Evolutionary conservation across 805 yeast species (phyloP).

Genomic region (Saccharomycopsis sp.): DNA sequence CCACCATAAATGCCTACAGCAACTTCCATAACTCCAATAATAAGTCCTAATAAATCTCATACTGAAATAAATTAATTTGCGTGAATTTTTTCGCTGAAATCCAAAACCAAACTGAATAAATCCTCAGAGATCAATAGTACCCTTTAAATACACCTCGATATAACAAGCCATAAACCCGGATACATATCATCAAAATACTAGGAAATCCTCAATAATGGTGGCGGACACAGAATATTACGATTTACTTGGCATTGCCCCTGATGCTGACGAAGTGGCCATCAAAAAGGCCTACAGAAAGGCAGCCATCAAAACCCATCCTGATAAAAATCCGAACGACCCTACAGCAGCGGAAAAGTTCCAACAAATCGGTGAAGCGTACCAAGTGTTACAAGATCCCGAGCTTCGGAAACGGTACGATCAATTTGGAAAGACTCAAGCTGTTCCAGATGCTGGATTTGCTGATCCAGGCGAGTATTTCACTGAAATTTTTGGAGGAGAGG

Average conservation of each 20-base stretch:
- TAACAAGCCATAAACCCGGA: too few relatives aligned
- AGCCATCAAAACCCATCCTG: slow-evolving; percentile 91
- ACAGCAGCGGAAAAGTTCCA: slow-evolving; percentile 85
- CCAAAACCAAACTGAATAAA: too few relatives aligned
- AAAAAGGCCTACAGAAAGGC: slow-evolving; percentile 89
- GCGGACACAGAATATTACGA: slow-evolving; percentile 88
- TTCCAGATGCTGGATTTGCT: slow-evolving; percentile 65
- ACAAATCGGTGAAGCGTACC: slow-evolving; percentile 62
- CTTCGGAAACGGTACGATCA: slow-evolving; percentile 73
- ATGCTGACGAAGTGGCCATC: slow-evolving; percentile 74
- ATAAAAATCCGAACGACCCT: slow-evolving; percentile 92
- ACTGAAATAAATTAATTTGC: too few relatives aligned
- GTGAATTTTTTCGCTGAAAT: too few relatives aligned
- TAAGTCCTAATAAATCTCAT: too few relatives aligned
- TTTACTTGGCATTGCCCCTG: slow-evolving; percentile 55
- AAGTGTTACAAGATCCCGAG: slow-evolving; percentile 68
- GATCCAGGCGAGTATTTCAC: slow-evolving; percentile 86
- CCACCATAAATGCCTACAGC: too few relatives aligned
- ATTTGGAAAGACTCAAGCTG: slow-evolving; percentile 72
- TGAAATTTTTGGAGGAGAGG: slow-evolving; percentile 78
- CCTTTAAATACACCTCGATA: too few relatives aligned
- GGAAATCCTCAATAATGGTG: slow-evolving; percentile 64
- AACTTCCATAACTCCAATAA: too few relatives aligned
- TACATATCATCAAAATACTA: too few relatives aligned
- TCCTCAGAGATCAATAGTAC: too few relatives aligned